Evolutionary conservation across 2,329 filamentous ascomycete genomes (phyloP), one percentile per base, ranked within the genome.

Genomic region (Paradendryphiella salina): DNA sequence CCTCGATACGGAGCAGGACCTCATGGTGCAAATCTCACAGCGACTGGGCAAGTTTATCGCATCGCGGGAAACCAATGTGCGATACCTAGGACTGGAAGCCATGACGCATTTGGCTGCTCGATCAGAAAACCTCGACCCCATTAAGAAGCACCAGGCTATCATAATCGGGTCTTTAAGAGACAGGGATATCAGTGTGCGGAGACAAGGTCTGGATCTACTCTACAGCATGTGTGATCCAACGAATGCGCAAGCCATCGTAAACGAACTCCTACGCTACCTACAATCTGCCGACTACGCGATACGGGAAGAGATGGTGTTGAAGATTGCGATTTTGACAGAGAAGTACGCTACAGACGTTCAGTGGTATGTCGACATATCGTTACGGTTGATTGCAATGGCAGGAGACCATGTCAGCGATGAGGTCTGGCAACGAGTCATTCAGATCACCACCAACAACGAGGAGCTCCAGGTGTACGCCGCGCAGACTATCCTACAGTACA

Each of bases 201-300:
- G 94, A 63, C 97, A 99, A 75, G 94, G 93, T 52, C 82, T 99
- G 39, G 95, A 99, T 75, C 78, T 99, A 48, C 82, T 99, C 28
- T 99, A 99, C 82, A 99, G 94, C 84, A 99, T 99, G 94, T 99
- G 95, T 73, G 94, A 99, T 74, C 84, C 89, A 28, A 87, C 87
- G n/a, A 99, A 99, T 73, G 91, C 94, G 6, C 88, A 90, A 59
- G 86, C 90, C 8, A 96, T 99, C 60, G 94, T 99, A 32, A 88
- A 89, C 53, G 94, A 99, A 76, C 85, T 99, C 42, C 77, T 99
- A 45, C 90, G 93, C 61, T 97, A 96, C 73, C 82, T 99, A 7
- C 93, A 96, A 68, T 96, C 90, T 48, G 94, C 94, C 39, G 94
- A 99, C 73, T 99, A 96, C 73, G 93, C 93, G 4, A 96, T 99